Evolutionary conservation across 371 early-diverging fungal species (phyloP).

Genomic region (Mortierella sp.): DNA sequence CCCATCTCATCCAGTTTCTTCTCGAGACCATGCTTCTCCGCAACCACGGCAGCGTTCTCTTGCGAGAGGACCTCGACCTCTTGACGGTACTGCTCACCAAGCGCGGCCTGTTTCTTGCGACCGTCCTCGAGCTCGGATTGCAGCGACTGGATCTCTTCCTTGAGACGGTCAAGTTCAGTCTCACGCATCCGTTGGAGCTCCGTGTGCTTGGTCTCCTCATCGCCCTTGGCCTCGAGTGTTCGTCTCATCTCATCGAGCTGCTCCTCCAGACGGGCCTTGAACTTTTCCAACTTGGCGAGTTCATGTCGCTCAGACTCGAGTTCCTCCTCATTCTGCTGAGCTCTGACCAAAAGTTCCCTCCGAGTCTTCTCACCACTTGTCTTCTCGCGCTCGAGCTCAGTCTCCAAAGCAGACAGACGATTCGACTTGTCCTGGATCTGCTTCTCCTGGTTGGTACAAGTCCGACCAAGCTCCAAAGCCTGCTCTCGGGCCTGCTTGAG

Average conservation of each 20-base stretch:
- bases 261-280: slow-evolving; percentile 69
- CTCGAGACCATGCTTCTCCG: slow-evolving; percentile 64
- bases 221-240: slow-evolving; percentile 82
- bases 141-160: slow-evolving; percentile 66
- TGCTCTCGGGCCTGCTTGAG: slow-evolving; percentile 67
- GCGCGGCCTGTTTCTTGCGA: slow-evolving; percentile 68
- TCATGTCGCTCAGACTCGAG: slow-evolving; percentile 73
- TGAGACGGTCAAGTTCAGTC: slow-evolving; percentile 76
- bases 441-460: slow-evolving; percentile 62
- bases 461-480: slow-evolving; percentile 62
- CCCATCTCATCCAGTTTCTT: slow-evolving; percentile 68
- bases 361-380: slow-evolving; percentile 69
- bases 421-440: slow-evolving; percentile 61
- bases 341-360: slow-evolving; percentile 70
- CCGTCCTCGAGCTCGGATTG: slow-evolving; percentile 77
- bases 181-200: slow-evolving; percentile 84
- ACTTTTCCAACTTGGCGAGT: slow-evolving; percentile 67
- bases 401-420: slow-evolving; percentile 61
- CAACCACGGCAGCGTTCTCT: slow-evolving; percentile 36
- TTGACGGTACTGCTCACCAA: slow-evolving; percentile 72
- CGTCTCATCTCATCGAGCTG: slow-evolving; percentile 72
- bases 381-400: slow-evolving; percentile 67
- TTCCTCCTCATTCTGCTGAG: slow-evolving; percentile 74
- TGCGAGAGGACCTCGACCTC: slow-evolving; percentile 71
- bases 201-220: slow-evolving; percentile 76